phyloP scores from a whole-genome alignment of 139 green algal species.

The Coelastrella sp. region DNA sequence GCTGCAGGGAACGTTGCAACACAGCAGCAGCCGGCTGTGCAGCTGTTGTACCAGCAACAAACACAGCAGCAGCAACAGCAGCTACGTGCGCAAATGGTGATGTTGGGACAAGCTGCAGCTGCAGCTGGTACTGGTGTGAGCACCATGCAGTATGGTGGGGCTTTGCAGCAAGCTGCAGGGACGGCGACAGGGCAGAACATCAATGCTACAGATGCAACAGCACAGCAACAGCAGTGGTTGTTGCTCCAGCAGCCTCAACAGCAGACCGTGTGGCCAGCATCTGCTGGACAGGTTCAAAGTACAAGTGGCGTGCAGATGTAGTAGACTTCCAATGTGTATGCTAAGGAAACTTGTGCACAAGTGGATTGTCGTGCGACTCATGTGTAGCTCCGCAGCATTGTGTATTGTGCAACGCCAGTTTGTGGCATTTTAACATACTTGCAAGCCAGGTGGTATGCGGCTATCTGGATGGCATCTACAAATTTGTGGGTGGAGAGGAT shows the following conservation, averaged over 20 bases:
- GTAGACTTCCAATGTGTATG: too few species aligned
- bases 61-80: too few species aligned
- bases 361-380: too few species aligned
- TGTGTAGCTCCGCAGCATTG: too few species aligned
- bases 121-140: neutral
- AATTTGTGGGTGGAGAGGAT: too few species aligned
- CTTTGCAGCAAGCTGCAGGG: neutral
- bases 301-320: too few species aligned
- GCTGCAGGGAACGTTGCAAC: constrained; percentile 11
- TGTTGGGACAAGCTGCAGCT: neutral
- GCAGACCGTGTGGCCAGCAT: neutral
- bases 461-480: too few species aligned
- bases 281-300: neutral
- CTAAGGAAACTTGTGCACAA: too few species aligned
- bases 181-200: neutral
- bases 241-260: neutral
- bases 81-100: neutral
- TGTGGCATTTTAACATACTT: too few species aligned
- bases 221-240: neutral
- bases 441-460: too few species aligned
- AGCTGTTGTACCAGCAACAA: constrained; percentile 16
- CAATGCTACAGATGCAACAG: neutral
- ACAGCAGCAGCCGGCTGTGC: constrained; percentile 11
- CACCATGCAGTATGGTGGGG: neutral
- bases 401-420: too few species aligned